Conservation (phyloP, 352 stramenopile genomes). For the Bremia lactucae region DNA sequence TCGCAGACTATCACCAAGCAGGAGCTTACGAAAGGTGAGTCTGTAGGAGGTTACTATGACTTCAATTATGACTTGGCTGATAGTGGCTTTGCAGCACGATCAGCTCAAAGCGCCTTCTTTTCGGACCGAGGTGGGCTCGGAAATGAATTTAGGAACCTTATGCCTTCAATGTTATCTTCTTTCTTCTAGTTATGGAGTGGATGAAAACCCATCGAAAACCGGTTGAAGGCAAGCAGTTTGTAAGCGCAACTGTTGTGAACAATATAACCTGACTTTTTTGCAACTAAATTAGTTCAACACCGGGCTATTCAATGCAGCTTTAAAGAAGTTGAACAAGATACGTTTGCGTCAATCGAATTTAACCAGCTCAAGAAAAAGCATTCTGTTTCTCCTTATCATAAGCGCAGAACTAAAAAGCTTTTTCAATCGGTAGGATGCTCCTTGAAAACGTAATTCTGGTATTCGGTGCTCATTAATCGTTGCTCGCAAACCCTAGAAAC, state of each 20-base stretch:
- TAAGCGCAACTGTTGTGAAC: not conserved
- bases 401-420: not conserved
- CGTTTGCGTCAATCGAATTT: not conserved
- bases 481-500: too few relatives aligned
- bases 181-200: conserved; percentile 21
- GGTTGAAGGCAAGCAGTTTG: conserved; percentile 6
- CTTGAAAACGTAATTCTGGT: not conserved
- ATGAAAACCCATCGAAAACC: conserved; percentile 13
- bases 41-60: not conserved
- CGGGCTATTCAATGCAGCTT: conserved; percentile 21
- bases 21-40: conserved; percentile 39
- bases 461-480: too few relatives aligned
- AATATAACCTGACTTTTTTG: conserved; percentile 1
- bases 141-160: not conserved
- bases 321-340: conserved; percentile 5
- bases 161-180: not conserved
- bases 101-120: conserved; percentile 16
- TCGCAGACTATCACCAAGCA: conserved; percentile 43
- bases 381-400: conserved; percentile 3
- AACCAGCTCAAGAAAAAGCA: conserved; percentile 5
- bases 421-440: conserved; percentile 3
- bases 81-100: conserved; percentile 11
- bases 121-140: conserved; percentile 18
- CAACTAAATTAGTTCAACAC: conserved; percentile 13
- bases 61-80: not conserved